phyloP scores from a whole-genome alignment of 306 rosid genomes.

The Acacia crassicarpa region DNA sequence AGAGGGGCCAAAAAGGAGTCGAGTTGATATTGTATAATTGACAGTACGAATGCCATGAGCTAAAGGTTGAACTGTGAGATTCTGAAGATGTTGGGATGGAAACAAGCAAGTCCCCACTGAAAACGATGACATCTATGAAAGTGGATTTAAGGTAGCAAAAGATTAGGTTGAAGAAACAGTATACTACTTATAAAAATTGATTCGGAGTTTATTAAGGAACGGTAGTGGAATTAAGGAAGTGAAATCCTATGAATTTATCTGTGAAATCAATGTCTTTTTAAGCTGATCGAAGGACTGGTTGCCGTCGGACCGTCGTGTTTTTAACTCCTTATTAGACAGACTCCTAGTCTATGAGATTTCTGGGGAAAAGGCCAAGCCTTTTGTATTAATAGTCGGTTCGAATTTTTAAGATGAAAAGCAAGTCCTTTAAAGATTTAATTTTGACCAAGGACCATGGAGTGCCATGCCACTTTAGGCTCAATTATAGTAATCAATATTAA shows the following conservation, averaged over 20 bases:
- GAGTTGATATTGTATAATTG: constrained; percentile 36
- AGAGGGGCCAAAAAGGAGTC: constrained; percentile 43
- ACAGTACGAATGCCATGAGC: constrained; percentile 29
- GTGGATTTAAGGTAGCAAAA: neutral
- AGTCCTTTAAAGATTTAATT: neutral
- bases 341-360: neutral
- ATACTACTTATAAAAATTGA: neutral
- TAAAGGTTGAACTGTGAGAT: constrained; percentile 21
- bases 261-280: neutral
- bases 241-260: neutral
- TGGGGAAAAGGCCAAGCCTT: neutral
- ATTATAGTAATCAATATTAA: neutral
- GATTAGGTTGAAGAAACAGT: neutral
- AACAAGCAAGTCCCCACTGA: constrained; percentile 53
- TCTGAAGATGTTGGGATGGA: constrained; percentile 39
- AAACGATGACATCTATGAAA: constrained; percentile 56
- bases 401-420: neutral
- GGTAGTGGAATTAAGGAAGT: neutral
- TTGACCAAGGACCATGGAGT: neutral
- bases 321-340: neutral
- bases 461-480: neutral
- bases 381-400: too few species aligned
- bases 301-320: neutral
- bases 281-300: neutral
- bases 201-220: neutral